Conservation (phyloP, 2,329 filamentous ascomycete genomes). For the Periconia macrospinosa region DNA sequence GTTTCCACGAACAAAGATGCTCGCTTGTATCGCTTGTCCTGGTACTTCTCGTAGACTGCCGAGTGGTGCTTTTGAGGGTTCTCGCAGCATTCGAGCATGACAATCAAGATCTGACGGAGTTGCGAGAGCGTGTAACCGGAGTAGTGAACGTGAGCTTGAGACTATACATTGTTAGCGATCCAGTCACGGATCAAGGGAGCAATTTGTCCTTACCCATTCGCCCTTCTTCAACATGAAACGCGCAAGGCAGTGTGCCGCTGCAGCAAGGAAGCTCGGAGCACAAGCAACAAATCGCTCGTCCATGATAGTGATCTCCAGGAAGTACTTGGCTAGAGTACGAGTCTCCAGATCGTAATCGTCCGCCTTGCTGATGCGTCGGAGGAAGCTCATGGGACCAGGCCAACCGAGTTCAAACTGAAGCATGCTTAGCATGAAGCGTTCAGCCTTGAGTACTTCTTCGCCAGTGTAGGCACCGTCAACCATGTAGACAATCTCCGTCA, state of each 20-base stretch:
- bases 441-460: conserved; percentile 94
- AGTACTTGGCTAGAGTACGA: conserved; percentile 94
- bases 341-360: conserved; percentile 98
- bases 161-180: conserved; percentile 57
- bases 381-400: conserved; percentile 99
- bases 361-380: conserved; percentile 95
- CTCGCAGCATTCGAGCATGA: conserved; percentile 87
- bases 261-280: conserved; percentile 86
- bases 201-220: conserved; percentile 71
- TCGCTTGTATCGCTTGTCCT: conserved; percentile 82
- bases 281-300: conserved; percentile 95
- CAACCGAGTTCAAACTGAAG: conserved; percentile 93
- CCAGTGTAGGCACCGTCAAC: conserved; percentile 87
- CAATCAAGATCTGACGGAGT: conserved; percentile 72
- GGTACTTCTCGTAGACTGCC: conserved; percentile 91
- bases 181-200: neutral
- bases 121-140: conserved; percentile 90
- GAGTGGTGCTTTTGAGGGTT: conserved; percentile 78
- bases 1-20: conserved; percentile 78
- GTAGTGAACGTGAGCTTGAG: conserved; percentile 83
- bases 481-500: conserved; percentile 97
- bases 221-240: conserved; percentile 88
- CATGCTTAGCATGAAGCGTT: conserved; percentile 98
- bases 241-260: conserved; percentile 89
- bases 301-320: conserved; percentile 95